These are phyloP conservation scores for Houttuynia cordata DNA, from an alignment of 164 flowering plant genomes.

Conservation along the genomic window DNA sequence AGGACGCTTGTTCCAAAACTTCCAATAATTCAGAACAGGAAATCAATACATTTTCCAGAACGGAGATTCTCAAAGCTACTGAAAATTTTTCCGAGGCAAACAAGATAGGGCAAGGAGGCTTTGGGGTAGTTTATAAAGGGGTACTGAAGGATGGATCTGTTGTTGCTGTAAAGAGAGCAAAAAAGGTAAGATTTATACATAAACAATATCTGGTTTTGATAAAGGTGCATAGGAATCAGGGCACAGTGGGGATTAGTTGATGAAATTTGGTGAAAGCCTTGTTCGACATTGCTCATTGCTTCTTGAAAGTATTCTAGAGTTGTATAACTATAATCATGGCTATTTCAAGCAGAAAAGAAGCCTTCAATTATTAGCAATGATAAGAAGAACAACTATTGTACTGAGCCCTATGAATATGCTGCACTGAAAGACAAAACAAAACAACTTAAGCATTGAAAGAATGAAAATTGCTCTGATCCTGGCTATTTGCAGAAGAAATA, in stretches of 20 bases:
- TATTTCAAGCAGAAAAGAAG: neutral
- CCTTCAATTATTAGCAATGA: neutral
- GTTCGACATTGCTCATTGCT: neutral
- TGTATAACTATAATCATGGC: neutral
- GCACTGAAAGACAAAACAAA: too few relatives aligned
- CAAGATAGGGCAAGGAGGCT: constrained; percentile 56
- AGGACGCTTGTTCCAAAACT: constrained; percentile 17
- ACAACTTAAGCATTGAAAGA: too few relatives aligned
- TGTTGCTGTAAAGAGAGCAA: constrained; percentile 65
- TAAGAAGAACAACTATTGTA: too few relatives aligned
- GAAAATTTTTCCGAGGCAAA: constrained; percentile 39
- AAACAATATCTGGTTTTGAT: too few relatives aligned
- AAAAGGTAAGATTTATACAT: constrained; percentile 27
- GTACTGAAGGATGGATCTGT: constrained; percentile 43
- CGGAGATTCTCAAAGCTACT: constrained; percentile 49
- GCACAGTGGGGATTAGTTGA: neutral
- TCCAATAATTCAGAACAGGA: constrained; percentile 15
- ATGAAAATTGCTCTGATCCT: too few relatives aligned
- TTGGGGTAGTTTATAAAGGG: constrained; percentile 56
- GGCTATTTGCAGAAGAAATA: too few relatives aligned
- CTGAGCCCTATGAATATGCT: too few relatives aligned
- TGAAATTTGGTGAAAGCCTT: neutral
- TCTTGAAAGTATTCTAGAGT: neutral
- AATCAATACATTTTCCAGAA: constrained; percentile 22
- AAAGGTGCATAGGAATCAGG: too few relatives aligned